Base-by-base conservation (phyloP, 192 early-diverging fungal genomes). In the Irineochytrium annulatum region DNA sequence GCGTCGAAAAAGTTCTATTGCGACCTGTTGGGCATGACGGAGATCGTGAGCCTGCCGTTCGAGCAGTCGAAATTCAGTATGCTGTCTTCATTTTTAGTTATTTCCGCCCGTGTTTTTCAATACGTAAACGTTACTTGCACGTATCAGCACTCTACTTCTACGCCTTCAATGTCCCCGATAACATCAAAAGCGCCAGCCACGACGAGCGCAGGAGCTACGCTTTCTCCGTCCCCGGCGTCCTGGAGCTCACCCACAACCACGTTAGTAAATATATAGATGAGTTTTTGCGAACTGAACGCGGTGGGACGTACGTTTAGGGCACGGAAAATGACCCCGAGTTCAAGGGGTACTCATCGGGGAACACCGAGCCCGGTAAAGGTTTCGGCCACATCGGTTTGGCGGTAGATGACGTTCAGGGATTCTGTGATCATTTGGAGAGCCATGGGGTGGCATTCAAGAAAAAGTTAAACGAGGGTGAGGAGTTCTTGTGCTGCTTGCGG, bases 231-330 rank as follows among this genome's bases (percentile, higher is more conserved):
- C 13, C 45, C 30, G 59, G 59, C 29, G 28, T 60, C 16, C 17
- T 60, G 30, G 59, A 60, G 51, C 44, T 60, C 22, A 60, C 59
- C 27, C 45, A 51, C 59, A 60, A 60, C 44, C n/a, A n/a, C n/a
- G n/a, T n/a, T n/a, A n/a, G n/a, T n/a, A n/a, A n/a, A n/a, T n/a
- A n/a, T n/a, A n/a, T n/a, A n/a, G n/a, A n/a, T n/a, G n/a, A n/a
- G n/a, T n/a, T n/a, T n/a, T n/a, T n/a, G n/a, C n/a, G n/a, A n/a
- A n/a, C n/a, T n/a, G n/a, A n/a, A n/a, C n/a, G n/a, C n/a, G n/a
- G n/a, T n/a, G n/a, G n/a, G n/a, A n/a, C n/a, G n/a, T n/a, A n/a
- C n/a, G n/a, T n/a, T n/a, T 49, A 32, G 44, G 59, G 59, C n/a
- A 60, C 59, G 32, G 59, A 60, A 32, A 33, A 8, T 6, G 44